phyloP scores from a whole-genome alignment of 176 grass and related monocot genomes.

The Bolboschoenus planiculmis region DNA sequence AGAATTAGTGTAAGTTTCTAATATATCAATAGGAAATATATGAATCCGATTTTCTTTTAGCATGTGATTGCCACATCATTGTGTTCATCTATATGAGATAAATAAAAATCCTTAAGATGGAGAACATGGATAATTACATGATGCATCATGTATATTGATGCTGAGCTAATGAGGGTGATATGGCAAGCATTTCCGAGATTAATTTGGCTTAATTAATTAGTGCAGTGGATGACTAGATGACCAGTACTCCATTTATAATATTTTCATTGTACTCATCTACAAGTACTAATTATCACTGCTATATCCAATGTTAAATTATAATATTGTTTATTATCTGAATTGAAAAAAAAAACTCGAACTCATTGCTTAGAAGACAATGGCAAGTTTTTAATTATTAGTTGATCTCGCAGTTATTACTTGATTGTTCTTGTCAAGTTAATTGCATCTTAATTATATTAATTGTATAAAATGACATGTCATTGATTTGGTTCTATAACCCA shows the following conservation, averaged over 20 bases:
- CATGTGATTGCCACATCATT: not conserved
- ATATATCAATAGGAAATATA: too few relatives aligned
- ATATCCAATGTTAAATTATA: not conserved
- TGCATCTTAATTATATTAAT: not conserved
- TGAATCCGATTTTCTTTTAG: not conserved
- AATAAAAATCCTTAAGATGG: not conserved
- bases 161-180: not conserved
- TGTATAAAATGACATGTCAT: not conserved
- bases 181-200: slow-evolving; percentile 5
- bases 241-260: not conserved
- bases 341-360: not conserved
- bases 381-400: not conserved
- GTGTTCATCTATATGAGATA: not conserved
- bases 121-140: not conserved
- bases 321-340: not conserved
- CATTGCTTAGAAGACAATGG: not conserved
- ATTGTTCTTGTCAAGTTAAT: not conserved
- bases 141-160: not conserved
- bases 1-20: too few relatives aligned
- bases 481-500: not conserved
- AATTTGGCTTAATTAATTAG: not conserved
- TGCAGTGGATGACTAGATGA: slow-evolving; percentile 5
- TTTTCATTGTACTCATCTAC: not conserved
- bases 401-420: too few relatives aligned
- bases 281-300: not conserved